Base-by-base conservation (phyloP, 345 rosid genomes). In the Corchorus capsularis region DNA sequence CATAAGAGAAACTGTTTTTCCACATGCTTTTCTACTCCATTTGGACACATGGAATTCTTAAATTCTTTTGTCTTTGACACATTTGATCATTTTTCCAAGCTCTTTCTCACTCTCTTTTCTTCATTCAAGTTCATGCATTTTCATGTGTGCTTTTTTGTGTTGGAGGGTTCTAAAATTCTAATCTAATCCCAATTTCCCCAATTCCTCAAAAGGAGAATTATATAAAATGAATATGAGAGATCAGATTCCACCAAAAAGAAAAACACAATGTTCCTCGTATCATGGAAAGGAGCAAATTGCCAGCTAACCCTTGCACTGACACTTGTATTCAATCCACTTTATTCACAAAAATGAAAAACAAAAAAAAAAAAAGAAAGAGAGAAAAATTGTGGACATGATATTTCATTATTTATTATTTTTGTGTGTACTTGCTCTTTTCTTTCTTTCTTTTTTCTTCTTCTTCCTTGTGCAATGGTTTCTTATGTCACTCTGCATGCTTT, bases 161-260 rank as follows among this genome's bases (percentile, higher is more conserved):
- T 61, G 7, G 43, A 15, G 55, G n/a, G 45, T 15, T 27, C 27
- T 27, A 27, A 27, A 27, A 27, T 65, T 41, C 37, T 70, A 54
- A 59, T 70, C 50, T 61, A 78, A 62, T 66, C 47, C 22, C 8
- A 32, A 54, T 54, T 71, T 5, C 64, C 80, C 46, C 64, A 60
- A 55, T 53, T 69, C 43, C 54, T 66, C 2, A 35, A 5, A 57
- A 59, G 11, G 17, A 63, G 1, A 6, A 20, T 19, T 4, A 13
- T n/a, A 11, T 32, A 64, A 77, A 62, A 56, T 41, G 39, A 52
- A 39, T 39, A 3, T 39, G 43, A 27, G 43, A 27, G 77, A 81
- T 80, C 79, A 71, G 84, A 83, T 85, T 85, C 88, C 75, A 75
- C 20, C 47, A 35, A 83, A 81, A 81, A 78, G 77, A 79, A 76